phyloP scores from a whole-genome alignment of 2,329 filamentous ascomycete species.

The Elsinoe arachidis region DNA sequence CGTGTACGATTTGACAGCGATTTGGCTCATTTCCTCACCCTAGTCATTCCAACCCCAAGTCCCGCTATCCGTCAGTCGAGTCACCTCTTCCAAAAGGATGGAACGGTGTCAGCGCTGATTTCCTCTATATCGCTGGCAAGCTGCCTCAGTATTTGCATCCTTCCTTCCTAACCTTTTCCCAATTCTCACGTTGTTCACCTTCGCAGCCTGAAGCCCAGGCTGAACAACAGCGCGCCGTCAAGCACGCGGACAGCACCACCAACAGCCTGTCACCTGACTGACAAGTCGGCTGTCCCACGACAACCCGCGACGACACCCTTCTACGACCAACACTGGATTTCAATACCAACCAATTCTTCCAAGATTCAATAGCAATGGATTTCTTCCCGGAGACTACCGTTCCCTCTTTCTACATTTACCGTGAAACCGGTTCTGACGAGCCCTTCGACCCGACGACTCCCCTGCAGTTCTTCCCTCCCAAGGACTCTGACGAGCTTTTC shows the following conservation, averaged over 20 bases:
- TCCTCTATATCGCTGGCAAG: not conserved
- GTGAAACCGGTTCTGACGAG: slow-evolving; percentile 23
- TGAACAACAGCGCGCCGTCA: not conserved
- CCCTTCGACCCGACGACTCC: slow-evolving; percentile 27
- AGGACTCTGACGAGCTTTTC: slow-evolving; percentile 33
- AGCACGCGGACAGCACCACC: not conserved
- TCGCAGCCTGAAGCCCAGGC: not conserved
- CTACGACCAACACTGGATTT: not conserved
- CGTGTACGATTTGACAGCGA: not conserved
- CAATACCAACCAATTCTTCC: not conserved
- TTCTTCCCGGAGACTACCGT: slow-evolving; percentile 14
- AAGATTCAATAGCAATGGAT: slow-evolving; percentile 13
- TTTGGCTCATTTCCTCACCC: not conserved
- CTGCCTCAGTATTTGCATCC: not conserved
- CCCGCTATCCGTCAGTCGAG: not conserved
- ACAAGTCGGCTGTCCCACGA: not conserved
- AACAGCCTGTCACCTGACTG: not conserved
- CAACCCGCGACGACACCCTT: not conserved
- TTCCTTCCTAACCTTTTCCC: not conserved
- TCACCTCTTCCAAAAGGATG: not conserved
- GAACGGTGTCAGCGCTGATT: not conserved
- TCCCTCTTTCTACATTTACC: slow-evolving; percentile 28
- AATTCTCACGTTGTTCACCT: not conserved
- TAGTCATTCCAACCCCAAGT: not conserved
- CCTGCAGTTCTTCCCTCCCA: slow-evolving; percentile 29